phyloP scores from a whole-genome alignment of 2,329 filamentous ascomycete species.

The Botrytis paeoniae region DNA sequence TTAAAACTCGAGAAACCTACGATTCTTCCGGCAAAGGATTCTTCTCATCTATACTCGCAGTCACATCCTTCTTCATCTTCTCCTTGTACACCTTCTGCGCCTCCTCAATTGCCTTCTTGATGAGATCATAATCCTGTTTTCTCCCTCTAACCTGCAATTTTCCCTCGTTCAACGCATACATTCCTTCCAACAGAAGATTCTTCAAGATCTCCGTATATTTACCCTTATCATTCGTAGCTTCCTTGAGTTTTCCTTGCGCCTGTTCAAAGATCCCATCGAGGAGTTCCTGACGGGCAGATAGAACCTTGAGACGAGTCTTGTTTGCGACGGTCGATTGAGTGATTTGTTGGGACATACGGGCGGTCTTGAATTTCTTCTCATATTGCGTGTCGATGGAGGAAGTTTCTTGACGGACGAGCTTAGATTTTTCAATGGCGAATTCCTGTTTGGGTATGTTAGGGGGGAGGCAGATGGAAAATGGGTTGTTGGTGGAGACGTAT shows the following conservation, averaged over 20 bases:
- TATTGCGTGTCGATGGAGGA: slow-evolving; percentile 87
- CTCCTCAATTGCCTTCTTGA: slow-evolving; percentile 74
- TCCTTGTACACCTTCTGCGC: slow-evolving; percentile 84
- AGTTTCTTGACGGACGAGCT: slow-evolving; percentile 94
- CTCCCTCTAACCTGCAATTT: slow-evolving; percentile 72
- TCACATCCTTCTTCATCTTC: slow-evolving; percentile 65
- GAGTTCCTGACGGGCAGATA: slow-evolving; percentile 83
- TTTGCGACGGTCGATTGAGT: slow-evolving; percentile 94
- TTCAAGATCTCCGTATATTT: slow-evolving; percentile 77
- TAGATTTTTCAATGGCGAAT: slow-evolving; percentile 98
- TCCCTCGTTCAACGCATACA: slow-evolving; percentile 82
- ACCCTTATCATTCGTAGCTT: slow-evolving; percentile 62
- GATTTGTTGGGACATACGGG: slow-evolving; percentile 98
- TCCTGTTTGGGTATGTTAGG: slow-evolving; percentile 47
- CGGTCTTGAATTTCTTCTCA: slow-evolving; percentile 99
- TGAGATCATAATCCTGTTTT: slow-evolving; percentile 72
- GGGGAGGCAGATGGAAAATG: background rate
- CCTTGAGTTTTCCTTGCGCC: slow-evolving; percentile 68
- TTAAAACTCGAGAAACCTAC: slow-evolving; percentile 55
- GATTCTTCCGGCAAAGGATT: slow-evolving; percentile 76
- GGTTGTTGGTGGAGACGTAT: slow-evolving; percentile 40
- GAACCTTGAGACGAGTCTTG: slow-evolving; percentile 87
- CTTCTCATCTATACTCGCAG: slow-evolving; percentile 72
- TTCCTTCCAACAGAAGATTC: slow-evolving; percentile 81
- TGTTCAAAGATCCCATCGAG: slow-evolving; percentile 86